Percentiles rank a stretch among this genome's conserved stretches.
Evolutionary conservation across 495 filamentous ascomycete species (phyloP).

Genomic region (Penicillium pulvis): DNA sequence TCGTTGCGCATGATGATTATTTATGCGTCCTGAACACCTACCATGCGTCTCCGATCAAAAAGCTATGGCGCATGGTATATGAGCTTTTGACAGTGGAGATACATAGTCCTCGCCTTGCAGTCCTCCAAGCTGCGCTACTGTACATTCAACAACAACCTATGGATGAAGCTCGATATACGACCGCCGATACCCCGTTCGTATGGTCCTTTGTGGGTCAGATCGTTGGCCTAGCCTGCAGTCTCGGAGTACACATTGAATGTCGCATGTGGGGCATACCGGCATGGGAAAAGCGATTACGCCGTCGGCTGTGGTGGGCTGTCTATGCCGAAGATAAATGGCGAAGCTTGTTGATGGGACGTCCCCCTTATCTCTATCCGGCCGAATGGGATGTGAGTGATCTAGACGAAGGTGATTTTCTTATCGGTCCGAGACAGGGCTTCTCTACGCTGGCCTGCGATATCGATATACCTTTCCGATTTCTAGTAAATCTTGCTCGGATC

Average conservation of each 20-base stretch:
- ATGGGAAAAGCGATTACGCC: conserved; percentile 83
- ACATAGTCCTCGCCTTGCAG: conserved; percentile 36
- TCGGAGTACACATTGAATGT: conserved; percentile 87
- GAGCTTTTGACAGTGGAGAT: conserved; percentile 38
- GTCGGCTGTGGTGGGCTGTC: conserved; percentile 85
- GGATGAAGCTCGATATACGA: conserved; percentile 20
- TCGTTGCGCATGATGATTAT: conserved; percentile 35
- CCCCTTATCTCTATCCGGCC: conserved; percentile 73
- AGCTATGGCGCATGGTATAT: conserved; percentile 37
- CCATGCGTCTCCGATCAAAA: conserved; percentile 27
- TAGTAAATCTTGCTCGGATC: conserved; percentile 32
- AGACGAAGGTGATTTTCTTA: conserved; percentile 64
- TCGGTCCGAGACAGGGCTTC: conserved; percentile 26
- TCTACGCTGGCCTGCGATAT: conserved; percentile 25
- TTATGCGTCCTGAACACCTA: conserved; percentile 36
- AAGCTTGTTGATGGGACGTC: conserved; percentile 80
- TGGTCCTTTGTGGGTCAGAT: conserved; percentile 42
- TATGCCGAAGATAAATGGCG: conserved; percentile 96
- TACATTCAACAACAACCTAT: conserved; percentile 34
- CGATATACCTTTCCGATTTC: conserved; percentile 30
- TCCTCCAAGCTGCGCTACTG: conserved; percentile 37
- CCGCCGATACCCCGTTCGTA: conserved; percentile 35
- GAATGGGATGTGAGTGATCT: conserved; percentile 83
- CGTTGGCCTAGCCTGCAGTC: conserved; percentile 37
- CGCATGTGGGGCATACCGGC: conserved; percentile 82